Evolutionary conservation across 2,329 filamentous ascomycete genomes (phyloP), one percentile per base, ranked within the genome.

Genomic region (Trichoderma sp.): DNA sequence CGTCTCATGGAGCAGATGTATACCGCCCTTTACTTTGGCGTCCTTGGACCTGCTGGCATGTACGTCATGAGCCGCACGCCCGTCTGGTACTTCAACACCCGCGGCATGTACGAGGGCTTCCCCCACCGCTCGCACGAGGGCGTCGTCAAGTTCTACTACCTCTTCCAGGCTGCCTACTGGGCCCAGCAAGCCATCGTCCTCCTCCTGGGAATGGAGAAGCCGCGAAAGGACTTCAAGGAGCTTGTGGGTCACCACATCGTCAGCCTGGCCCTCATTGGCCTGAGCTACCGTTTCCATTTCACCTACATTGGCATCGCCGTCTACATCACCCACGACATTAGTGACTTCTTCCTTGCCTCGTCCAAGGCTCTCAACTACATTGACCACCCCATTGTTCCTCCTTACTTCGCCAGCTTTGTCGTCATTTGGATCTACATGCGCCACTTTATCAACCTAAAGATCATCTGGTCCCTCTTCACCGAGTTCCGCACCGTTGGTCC

Each of bases 1-100:
- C 91, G 95, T 39, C 98, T 97, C 86, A 96, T 97, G 93, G 95
- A 98, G 82, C 95, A 98, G 83, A 90, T 92, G 79, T 98, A 98
- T 83, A 97, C 95, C 1, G 95, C 94, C 30, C 85, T 97, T 69
- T 98, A 98, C 86, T 97, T 97, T 81, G 89, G 83, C 58, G 80
- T 96, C 72, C 90, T 97, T 71, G 94, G 94, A 1, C 94, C 94
- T 2, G 91, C 91, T 70, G 95, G 95, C 69, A 82, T 98, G 78
- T 98, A 92, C 80, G 93, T 98, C 80, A 98, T 98, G 95, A 92
- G 88, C 78, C 87, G 89, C 74, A 95, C 93, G n/a, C 91, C 94
- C 8, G 90, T 98, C 56, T 98, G 94, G 95, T 98, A 97, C 82
- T 98, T 97, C 87, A 95, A 97, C 84, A 96, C 93, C 2, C 86